These are phyloP conservation scores for Penicillium oxalicum DNA, from an alignment of 2,329 filamentous ascomycete species.

Conservation along the genomic window DNA sequence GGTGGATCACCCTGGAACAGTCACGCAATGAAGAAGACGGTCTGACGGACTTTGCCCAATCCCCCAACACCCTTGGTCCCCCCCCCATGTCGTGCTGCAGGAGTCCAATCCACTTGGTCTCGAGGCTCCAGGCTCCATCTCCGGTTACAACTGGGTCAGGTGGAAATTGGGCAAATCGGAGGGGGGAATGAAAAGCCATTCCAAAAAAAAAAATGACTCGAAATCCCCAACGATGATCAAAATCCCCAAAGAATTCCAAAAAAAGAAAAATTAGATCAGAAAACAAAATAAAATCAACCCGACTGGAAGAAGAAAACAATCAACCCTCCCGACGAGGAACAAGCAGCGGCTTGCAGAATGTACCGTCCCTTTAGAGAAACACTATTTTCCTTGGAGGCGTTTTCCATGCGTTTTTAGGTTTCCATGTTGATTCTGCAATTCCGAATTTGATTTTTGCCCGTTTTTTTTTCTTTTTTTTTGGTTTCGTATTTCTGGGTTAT, in stretches of 20 bases:
- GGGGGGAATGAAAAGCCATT: background rate
- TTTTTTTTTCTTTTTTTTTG: background rate
- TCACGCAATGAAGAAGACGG: constrained; percentile 13
- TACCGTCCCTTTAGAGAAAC: too few species aligned
- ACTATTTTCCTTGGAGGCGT: too few species aligned
- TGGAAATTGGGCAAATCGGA: constrained; percentile 2
- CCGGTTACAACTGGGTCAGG: constrained; percentile 12
- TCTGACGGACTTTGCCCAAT: constrained; percentile 30
- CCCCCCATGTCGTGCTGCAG: constrained; percentile 22
- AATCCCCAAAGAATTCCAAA: background rate
- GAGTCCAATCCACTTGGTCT: constrained; percentile 32
- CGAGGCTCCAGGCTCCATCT: constrained; percentile 34
- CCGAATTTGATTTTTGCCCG: too few species aligned
- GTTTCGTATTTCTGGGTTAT: background rate
- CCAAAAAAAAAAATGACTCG: too few species aligned
- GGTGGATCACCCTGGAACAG: constrained; percentile 26
- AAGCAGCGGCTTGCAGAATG: too few species aligned
- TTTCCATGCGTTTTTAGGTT: too few species aligned
- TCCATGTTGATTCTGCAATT: too few species aligned
- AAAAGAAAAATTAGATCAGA: background rate
- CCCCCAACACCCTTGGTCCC: constrained; percentile 20
- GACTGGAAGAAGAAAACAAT: too few species aligned
- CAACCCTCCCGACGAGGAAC: too few species aligned
- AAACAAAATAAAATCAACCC: too few species aligned
- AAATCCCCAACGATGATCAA: too few species aligned